Conservation (phyloP, 441 rosid species). For the Euphorbia celastroides region DNA sequence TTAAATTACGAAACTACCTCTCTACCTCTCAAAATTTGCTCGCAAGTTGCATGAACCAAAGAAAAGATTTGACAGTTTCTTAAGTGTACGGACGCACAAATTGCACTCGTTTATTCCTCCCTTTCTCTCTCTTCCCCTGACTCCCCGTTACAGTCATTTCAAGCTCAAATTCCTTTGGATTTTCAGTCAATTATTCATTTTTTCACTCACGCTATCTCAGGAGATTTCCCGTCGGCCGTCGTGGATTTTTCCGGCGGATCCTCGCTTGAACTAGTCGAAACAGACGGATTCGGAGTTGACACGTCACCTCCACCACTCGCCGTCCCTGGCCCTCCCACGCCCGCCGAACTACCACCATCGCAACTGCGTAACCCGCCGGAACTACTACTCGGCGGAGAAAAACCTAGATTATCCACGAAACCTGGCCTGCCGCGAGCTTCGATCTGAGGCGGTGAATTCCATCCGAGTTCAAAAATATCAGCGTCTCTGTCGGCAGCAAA, state of each 20-base stretch:
- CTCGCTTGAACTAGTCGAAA: slow-evolving; percentile 76
- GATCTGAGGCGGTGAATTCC: slow-evolving; percentile 40
- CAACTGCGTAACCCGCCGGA: slow-evolving; percentile 9
- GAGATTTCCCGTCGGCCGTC: slow-evolving; percentile 57
- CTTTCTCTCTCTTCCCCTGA: slow-evolving; percentile 12
- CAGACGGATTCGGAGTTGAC: slow-evolving; percentile 53
- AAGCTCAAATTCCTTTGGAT: slow-evolving; percentile 14
- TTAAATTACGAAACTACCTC: slow-evolving; percentile 37
- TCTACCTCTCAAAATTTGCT: neutral
- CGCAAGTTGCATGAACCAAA: slow-evolving; percentile 28
- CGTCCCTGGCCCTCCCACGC: slow-evolving; percentile 18
- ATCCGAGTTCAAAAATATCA: slow-evolving; percentile 48
- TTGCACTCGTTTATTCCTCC: slow-evolving; percentile 22
- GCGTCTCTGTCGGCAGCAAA: slow-evolving; percentile 35
- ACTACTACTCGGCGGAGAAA: slow-evolving; percentile 12
- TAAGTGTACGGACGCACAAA: slow-evolving; percentile 31
- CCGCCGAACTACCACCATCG: neutral
- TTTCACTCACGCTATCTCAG: slow-evolving; percentile 84
- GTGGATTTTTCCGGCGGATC: slow-evolving; percentile 67
- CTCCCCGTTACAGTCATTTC: neutral
- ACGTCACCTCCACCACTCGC: slow-evolving; percentile 25
- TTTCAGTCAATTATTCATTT: slow-evolving; percentile 21
- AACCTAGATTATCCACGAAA: slow-evolving; percentile 22
- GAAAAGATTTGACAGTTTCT: slow-evolving; percentile 18
- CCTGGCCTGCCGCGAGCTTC: slow-evolving; percentile 16